Evolutionary conservation across 495 filamentous ascomycete species (phyloP).

Genomic region (Letharia lupina): DNA sequence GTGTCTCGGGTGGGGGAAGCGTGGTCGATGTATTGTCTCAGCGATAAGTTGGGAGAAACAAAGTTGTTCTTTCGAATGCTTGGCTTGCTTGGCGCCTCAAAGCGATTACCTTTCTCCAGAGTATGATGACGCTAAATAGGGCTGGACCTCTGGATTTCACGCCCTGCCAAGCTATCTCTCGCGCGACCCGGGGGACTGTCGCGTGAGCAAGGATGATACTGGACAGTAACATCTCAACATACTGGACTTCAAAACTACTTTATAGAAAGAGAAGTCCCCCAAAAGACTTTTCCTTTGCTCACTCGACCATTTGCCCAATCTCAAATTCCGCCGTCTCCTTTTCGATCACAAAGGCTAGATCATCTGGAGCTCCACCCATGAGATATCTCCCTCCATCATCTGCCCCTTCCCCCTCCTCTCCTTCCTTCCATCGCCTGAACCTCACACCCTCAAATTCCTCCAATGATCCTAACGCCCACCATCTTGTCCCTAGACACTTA

Average conservation of each 20-base stretch:
- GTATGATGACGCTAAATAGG: too few relatives aligned
- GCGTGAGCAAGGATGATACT: too few relatives aligned
- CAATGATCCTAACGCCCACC: not conserved
- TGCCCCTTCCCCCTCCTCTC: not conserved
- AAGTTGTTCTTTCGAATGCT: not conserved
- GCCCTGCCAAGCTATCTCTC: too few relatives aligned
- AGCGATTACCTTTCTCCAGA: too few relatives aligned
- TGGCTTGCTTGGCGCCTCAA: not conserved
- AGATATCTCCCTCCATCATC: not conserved
- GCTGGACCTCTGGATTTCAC: too few relatives aligned
- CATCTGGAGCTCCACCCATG: not conserved
- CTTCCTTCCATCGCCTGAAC: not conserved
- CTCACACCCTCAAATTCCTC: not conserved
- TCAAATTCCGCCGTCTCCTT: not conserved
- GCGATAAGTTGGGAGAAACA: not conserved
- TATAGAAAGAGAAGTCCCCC: too few relatives aligned
- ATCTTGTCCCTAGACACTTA: not conserved
- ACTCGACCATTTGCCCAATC: not conserved
- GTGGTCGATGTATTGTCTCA: not conserved
- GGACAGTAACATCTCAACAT: too few relatives aligned
- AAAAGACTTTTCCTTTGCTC: too few relatives aligned
- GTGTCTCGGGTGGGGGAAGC: not conserved
- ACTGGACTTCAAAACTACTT: too few relatives aligned
- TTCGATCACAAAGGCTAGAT: not conserved
- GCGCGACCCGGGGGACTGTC: too few relatives aligned